Evolutionary conservation across 495 filamentous ascomycete genomes (phyloP).

Genomic region (Letharia columbiana): DNA sequence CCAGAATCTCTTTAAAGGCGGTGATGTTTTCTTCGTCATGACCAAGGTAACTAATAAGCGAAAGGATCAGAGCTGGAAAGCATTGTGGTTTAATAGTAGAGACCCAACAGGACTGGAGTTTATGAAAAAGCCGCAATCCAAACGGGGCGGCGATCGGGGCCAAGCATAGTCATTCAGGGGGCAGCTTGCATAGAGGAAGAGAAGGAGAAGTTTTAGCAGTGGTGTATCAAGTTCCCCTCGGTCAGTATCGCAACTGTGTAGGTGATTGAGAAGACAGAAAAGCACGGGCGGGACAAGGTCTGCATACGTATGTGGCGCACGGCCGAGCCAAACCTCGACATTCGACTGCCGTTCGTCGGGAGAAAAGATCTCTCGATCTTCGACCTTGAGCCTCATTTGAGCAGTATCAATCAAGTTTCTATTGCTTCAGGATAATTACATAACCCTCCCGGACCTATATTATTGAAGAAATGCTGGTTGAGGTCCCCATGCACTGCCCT

Average conservation of each 20-base stretch:
- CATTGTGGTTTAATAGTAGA: too few species aligned
- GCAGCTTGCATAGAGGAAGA: too few species aligned
- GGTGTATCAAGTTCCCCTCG: too few species aligned
- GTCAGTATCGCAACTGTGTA: too few species aligned
- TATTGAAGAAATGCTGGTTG: background rate
- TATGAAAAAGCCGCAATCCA: too few species aligned
- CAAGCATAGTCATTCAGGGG: too few species aligned
- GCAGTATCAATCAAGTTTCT: background rate
- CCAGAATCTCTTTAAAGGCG: background rate
- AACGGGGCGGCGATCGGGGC: too few species aligned
- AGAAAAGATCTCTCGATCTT: background rate
- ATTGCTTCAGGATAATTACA: background rate
- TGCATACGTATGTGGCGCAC: background rate
- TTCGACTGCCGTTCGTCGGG: background rate
- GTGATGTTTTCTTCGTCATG: background rate
- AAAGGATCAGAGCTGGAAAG: too few species aligned
- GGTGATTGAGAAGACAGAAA: too few species aligned
- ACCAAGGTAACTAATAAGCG: background rate
- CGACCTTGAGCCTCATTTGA: background rate
- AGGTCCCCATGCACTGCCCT: background rate
- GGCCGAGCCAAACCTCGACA: background rate
- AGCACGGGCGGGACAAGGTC: too few species aligned
- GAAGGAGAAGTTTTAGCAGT: too few species aligned
- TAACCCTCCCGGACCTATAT: background rate
- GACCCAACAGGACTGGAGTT: too few species aligned